Conservation (phyloP, 75 land plant genomes). For the Picea glauca region DNA sequence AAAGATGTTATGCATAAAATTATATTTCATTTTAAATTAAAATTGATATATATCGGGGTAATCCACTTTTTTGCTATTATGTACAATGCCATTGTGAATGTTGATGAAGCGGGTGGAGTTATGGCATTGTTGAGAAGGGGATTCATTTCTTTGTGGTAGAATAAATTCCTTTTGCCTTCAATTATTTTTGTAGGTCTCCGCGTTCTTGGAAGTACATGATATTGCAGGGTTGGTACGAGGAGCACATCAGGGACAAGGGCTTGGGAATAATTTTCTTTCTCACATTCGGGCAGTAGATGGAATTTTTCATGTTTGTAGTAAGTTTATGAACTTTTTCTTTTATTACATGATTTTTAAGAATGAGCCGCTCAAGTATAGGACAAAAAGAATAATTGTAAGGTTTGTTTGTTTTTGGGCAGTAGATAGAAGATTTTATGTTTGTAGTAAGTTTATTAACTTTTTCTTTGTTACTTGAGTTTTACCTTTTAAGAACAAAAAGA, state of each 20-base stretch:
- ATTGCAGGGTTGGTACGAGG: slow-evolving; percentile 98
- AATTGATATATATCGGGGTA: background rate
- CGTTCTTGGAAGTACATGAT: slow-evolving; percentile 95
- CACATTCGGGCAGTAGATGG: slow-evolving; percentile 99
- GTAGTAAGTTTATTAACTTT: slow-evolving; percentile 54
- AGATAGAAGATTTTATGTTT: slow-evolving; percentile 26
- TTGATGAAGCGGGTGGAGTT: no score
- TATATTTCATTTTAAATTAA: background rate
- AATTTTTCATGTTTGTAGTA: slow-evolving; percentile 97
- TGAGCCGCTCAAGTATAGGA: background rate
- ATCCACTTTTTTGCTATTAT: background rate
- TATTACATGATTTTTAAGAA: no score
- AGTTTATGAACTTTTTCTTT: slow-evolving; percentile 20
- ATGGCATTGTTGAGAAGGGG: no score
- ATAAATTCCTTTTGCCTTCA: background rate
- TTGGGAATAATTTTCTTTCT: slow-evolving; percentile 94
- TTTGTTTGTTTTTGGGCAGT: background rate
- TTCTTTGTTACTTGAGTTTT: background rate
- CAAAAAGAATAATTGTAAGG: background rate
- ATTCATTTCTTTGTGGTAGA: background rate
- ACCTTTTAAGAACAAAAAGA: background rate
- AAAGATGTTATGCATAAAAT: background rate
- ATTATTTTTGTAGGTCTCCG: slow-evolving; percentile 68
- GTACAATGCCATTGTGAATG: background rate
- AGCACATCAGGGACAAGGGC: slow-evolving; percentile 94